Evolutionary conservation across 2,329 filamentous ascomycete genomes (phyloP).

Genomic region (Paramyrothecium sp.): DNA sequence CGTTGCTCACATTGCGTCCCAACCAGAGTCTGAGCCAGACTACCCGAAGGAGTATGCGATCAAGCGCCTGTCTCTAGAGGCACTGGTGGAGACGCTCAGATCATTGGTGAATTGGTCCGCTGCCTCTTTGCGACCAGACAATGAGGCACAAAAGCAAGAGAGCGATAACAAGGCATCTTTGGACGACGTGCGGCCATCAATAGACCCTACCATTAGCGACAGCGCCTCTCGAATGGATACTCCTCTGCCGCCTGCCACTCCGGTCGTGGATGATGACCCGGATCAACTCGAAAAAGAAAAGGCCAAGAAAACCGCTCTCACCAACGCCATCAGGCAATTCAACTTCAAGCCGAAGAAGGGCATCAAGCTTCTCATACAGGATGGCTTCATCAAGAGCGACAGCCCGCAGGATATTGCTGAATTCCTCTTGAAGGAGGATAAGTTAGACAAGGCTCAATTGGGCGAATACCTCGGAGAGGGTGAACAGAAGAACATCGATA

Average conservation of each 20-base stretch:
- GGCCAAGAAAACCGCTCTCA: conserved; percentile 86
- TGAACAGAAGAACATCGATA: conserved; percentile 88
- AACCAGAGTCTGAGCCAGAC: conserved; percentile 61
- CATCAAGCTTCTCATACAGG: conserved; percentile 77
- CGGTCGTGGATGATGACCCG: conserved; percentile 81
- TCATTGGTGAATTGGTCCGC: conserved; percentile 92
- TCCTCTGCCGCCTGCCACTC: conserved; percentile 62
- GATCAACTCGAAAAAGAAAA: conserved; percentile 94
- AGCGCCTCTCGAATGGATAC: conserved; percentile 60
- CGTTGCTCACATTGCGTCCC: conserved; percentile 67
- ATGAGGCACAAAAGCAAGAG: conserved; percentile 24
- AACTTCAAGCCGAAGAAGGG: conserved; percentile 98
- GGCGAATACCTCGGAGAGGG: conserved; percentile 95
- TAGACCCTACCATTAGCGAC: conserved; percentile 67
- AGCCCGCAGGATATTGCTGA: conserved; percentile 77
- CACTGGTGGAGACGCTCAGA: conserved; percentile 81
- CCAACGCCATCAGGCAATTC: conserved; percentile 86
- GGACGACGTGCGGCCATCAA: conserved; percentile 54
- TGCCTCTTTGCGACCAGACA: conserved; percentile 60
- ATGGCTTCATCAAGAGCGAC: conserved; percentile 83
- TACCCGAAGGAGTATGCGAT: conserved; percentile 87
- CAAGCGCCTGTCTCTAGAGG: conserved; percentile 86
- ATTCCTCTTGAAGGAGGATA: conserved; percentile 80
- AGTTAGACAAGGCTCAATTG: conserved; percentile 85
- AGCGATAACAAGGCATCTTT: conserved; percentile 35